Evolutionary conservation across 2,329 filamentous ascomycete genomes (phyloP), one percentile per base, ranked within the genome.

Genomic region (Rhynchosporium secalis): DNA sequence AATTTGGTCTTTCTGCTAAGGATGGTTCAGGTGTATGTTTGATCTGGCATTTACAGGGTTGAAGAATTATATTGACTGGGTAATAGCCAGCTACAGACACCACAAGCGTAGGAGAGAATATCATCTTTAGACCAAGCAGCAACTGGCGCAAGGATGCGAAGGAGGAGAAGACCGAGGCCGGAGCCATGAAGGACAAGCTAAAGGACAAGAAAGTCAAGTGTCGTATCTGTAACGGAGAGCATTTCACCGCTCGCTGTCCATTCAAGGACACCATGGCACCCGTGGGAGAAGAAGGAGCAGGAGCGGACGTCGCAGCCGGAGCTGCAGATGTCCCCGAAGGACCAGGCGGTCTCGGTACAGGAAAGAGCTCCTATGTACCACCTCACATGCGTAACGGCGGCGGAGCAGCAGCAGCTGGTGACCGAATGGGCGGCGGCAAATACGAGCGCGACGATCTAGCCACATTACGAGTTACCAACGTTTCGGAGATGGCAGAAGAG

Each of bases 131-230:
- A 68, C 95, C 94, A 45, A 90, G 87, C 76, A 85, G 91, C 72
- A 96, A 96, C 83, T 99, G 92, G 93, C 94, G 93, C 82, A 87
- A 90, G 74, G 91, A 91, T 70, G 88, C 89, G 76, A 91, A 91
- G 79, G 90, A 90, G 76, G 90, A 94, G 80, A 84, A 86, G 79
- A 85, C 84, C 74, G 89, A 91, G 77, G 87, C 89, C 72, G 86
- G 89, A 79, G 83, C 83, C 72, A 85, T 89, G 80, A 90, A 90
- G 80, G 86, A 88, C 75, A 89, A 91, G 81, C 84, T 98, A 74
- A 96, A 95, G 86, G 93, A 97, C 82, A 96, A 97, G 86, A 96
- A 97, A 83, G 96, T 99, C 83, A 98, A 98, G 86, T 99, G 95
- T 80, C 90, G 95, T 84, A 98, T 99, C 76, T 99, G 95, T 82